These are phyloP conservation scores for Trichophyton benhamiae DNA, from an alignment of 2,329 filamentous ascomycete genomes.

Conservation along the genomic window DNA sequence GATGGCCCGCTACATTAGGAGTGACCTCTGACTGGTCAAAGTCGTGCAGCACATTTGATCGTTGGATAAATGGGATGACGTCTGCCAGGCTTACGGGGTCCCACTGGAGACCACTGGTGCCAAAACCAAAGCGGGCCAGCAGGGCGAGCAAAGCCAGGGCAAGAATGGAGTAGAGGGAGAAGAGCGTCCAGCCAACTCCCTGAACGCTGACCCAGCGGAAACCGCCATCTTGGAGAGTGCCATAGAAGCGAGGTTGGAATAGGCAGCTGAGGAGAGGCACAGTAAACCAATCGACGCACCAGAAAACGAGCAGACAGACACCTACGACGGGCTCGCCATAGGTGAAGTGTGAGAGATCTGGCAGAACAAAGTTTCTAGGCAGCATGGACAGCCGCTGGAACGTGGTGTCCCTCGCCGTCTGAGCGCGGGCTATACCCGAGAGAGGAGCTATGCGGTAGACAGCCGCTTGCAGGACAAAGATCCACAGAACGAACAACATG, in stretches of 20 bases:
- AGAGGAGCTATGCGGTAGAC: conserved; percentile 71
- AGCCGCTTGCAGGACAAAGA: conserved; percentile 60
- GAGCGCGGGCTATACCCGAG: conserved; percentile 49
- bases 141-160: conserved; percentile 47
- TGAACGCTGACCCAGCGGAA: conserved; percentile 77
- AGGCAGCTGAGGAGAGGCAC: conserved; percentile 69
- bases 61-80: conserved; percentile 61
- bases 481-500: conserved; percentile 59
- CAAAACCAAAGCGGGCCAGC: conserved; percentile 51
- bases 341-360: conserved; percentile 54
- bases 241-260: conserved; percentile 56
- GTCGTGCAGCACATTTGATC: conserved; percentile 63
- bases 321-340: conserved; percentile 57
- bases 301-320: conserved; percentile 55
- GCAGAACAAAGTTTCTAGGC: conserved; percentile 54
- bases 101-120: conserved; percentile 69
- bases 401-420: conserved; percentile 39
- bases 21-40: conserved; percentile 59
- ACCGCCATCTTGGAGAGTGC: conserved; percentile 42
- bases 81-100: conserved; percentile 73
- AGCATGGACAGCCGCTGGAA: conserved; percentile 50
- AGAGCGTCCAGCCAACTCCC: conserved; percentile 63
- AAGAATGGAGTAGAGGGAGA: conserved; percentile 60
- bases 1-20: conserved; percentile 32
- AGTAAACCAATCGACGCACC: conserved; percentile 61